Evolutionary conservation across 257 asterid species (phyloP).

Genomic region (Solanum tarijense): DNA sequence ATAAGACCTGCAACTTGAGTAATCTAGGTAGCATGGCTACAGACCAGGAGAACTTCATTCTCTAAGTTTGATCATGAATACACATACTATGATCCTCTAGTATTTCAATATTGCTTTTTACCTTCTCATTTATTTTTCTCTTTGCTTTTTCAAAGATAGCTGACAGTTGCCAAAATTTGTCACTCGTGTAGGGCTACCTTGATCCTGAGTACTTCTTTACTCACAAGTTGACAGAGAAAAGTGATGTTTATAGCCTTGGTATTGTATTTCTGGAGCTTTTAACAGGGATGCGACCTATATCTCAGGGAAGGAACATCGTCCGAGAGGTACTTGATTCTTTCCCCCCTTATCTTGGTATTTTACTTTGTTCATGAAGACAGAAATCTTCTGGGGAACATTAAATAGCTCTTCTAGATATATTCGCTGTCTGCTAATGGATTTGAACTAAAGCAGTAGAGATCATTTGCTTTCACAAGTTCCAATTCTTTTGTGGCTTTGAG

Average conservation of each 20-base stretch:
- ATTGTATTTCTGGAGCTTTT: not conserved
- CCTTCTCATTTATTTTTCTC: not conserved
- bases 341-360: not conserved
- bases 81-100: not conserved
- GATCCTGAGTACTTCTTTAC: not conserved
- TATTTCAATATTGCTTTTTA: not conserved
- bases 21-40: not conserved
- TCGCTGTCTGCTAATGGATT: not conserved
- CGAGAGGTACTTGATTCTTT: not conserved
- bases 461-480: not conserved
- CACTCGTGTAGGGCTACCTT: not conserved
- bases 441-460: not conserved
- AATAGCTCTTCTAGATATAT: not conserved
- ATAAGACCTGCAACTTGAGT: not conserved
- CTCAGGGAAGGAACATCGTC: not conserved
- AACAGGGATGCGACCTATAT: constrained; percentile 3
- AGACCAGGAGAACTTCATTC: not conserved
- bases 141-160: not conserved
- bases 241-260: constrained; percentile 1
- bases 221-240: constrained; percentile 2
- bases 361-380: not conserved
- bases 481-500: not conserved
- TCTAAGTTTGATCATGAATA: not conserved
- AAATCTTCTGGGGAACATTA: not conserved
- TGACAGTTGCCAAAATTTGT: not conserved